phyloP scores from a whole-genome alignment of 1,139 yeast genomes.

The Diutina sp. region DNA sequence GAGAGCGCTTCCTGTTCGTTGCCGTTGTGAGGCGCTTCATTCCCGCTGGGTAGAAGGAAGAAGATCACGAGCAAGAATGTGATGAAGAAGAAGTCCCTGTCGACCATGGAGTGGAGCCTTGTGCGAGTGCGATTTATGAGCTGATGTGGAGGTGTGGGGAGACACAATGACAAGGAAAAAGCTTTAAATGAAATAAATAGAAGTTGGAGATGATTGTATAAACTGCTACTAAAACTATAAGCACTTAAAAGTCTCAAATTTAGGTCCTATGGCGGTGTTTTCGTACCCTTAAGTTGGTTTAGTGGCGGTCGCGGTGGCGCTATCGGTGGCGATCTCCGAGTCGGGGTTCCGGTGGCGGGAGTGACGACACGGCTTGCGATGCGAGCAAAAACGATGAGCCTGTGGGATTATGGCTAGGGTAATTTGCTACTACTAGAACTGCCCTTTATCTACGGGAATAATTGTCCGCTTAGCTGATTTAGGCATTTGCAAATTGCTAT shows the following conservation, averaged over 20 bases:
- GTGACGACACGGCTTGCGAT: too few relatives aligned
- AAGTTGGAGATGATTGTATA: too few relatives aligned
- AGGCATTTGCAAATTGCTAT: too few relatives aligned
- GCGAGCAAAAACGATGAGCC: too few relatives aligned
- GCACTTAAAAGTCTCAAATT: too few relatives aligned
- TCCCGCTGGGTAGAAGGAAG: slow-evolving; percentile 19
- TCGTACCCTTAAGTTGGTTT: not conserved
- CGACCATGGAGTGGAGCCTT: not conserved
- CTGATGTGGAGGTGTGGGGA: not conserved
- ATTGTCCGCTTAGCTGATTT: too few relatives aligned
- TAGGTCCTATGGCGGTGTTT: too few relatives aligned
- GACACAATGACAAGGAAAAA: not conserved
- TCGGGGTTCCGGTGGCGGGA: not conserved
- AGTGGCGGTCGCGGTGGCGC: not conserved
- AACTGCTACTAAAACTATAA: too few relatives aligned
- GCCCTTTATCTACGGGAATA: too few relatives aligned
- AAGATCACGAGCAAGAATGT: slow-evolving; percentile 22
- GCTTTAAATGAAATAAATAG: not conserved
- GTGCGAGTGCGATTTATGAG: not conserved
- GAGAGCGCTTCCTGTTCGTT: slow-evolving; percentile 17
- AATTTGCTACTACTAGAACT: too few relatives aligned
- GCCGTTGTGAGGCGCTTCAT: slow-evolving; percentile 18
- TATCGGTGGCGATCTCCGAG: not conserved
- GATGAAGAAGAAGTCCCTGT: slow-evolving; percentile 11
- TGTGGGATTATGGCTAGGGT: too few relatives aligned